Evolutionary conservation across 306 rosid species (phyloP).

Genomic region (Acacia acuminata): DNA sequence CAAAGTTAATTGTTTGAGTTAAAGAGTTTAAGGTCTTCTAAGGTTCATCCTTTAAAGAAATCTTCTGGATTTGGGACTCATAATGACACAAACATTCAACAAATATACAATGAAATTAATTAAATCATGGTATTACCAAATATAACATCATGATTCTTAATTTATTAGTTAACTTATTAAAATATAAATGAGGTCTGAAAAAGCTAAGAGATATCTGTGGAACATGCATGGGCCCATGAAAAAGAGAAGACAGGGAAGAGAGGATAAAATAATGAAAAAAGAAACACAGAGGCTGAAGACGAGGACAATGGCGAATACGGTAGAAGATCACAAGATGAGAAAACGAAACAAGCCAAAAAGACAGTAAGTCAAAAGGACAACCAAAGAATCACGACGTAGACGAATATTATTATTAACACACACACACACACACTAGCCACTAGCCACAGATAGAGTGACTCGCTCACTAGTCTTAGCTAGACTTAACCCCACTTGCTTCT

Average conservation of each 20-base stretch:
- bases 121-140: not conserved
- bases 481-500: slow-evolving; percentile 9
- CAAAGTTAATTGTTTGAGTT: too few relatives aligned
- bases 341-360: slow-evolving; percentile 45
- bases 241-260: not conserved
- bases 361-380: slow-evolving; percentile 42
- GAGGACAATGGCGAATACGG: slow-evolving; percentile 12
- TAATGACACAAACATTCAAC: too few relatives aligned
- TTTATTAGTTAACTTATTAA: too few relatives aligned
- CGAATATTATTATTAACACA: too few relatives aligned
- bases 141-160: not conserved
- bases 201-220: not conserved
- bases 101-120: too few relatives aligned
- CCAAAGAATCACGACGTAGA: slow-evolving; percentile 14
- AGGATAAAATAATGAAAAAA: not conserved
- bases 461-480: not conserved
- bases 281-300: not conserved
- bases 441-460: too few relatives aligned
- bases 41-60: too few relatives aligned
- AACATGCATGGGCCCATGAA: slow-evolving; percentile 17
- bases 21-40: too few relatives aligned
- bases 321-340: slow-evolving; percentile 50
- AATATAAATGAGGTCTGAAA: not conserved
- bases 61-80: too few relatives aligned
- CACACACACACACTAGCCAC: too few relatives aligned